Evolutionary conservation across 768 basidiomycete genomes (phyloP).

Genomic region (Pholiota conissans): DNA sequence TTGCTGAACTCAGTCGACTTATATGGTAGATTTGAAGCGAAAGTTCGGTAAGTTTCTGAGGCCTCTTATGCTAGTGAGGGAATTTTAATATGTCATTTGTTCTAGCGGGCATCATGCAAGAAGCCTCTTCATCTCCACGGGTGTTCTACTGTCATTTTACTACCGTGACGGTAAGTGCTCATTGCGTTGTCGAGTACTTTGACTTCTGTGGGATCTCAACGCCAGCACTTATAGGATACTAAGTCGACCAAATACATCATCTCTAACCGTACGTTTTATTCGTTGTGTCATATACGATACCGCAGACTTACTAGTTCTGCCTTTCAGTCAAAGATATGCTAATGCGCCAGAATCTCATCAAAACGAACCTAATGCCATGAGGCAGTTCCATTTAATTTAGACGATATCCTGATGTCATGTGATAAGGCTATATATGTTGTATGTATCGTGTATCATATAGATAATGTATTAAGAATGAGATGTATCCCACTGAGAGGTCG

Average conservation of each 20-base stretch:
- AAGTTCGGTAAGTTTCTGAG: conserved; percentile 41
- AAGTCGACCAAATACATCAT: conserved; percentile 56
- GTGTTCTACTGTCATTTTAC: conserved; percentile 69
- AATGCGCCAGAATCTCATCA: conserved; percentile 42
- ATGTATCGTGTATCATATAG: neutral
- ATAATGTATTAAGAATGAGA: neutral
- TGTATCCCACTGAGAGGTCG: too few species aligned
- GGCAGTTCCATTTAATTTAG: neutral
- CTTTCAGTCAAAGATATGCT: conserved; percentile 47
- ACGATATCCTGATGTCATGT: neutral
- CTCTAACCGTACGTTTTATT: conserved; percentile 35
- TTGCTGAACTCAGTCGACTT: conserved; percentile 6
- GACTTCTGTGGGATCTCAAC: conserved; percentile 4
- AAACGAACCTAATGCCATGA: conserved; percentile 37
- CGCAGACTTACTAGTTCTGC: neutral
- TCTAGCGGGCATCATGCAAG: conserved; percentile 41
- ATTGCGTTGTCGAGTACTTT: neutral
- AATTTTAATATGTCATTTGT: neutral
- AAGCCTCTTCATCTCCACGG: conserved; percentile 42
- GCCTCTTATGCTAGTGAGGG: neutral
- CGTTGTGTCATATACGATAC: neutral
- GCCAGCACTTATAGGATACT: conserved; percentile 44
- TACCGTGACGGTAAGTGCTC: conserved; percentile 55
- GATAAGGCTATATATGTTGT: neutral
- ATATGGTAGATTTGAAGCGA: conserved; percentile 36